Conservation (phyloP, 352 stramenopile species). For the Pythium rishiriense region DNA sequence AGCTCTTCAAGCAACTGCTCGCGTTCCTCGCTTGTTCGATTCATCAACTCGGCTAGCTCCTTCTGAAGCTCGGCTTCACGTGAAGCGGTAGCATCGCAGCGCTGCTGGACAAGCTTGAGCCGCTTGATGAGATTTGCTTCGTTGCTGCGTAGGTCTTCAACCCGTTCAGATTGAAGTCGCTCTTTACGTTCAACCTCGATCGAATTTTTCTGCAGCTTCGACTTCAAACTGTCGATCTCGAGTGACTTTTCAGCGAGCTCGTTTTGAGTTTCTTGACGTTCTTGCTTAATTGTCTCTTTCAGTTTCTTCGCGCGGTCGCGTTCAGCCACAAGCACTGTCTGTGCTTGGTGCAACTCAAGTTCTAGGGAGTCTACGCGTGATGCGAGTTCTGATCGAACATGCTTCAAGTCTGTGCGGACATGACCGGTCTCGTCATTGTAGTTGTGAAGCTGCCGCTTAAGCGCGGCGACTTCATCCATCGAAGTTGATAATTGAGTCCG, state of each 20-base stretch:
- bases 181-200: constrained; percentile 25
- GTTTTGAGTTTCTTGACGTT: constrained; percentile 11
- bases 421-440: constrained; percentile 12
- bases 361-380: constrained; percentile 25
- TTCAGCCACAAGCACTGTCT: constrained; percentile 25
- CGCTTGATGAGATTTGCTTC: constrained; percentile 34
- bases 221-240: constrained; percentile 17
- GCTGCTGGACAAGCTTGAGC: constrained; percentile 28
- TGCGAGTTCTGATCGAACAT: constrained; percentile 22
- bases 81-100: constrained; percentile 23
- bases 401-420: constrained; percentile 12
- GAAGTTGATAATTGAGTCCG: constrained; percentile 11
- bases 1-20: constrained; percentile 49
- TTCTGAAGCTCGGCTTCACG: constrained; percentile 50
- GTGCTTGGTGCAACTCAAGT: constrained; percentile 24
- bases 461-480: constrained; percentile 22
- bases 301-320: constrained; percentile 26
- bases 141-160: constrained; percentile 29
- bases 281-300: constrained; percentile 23
- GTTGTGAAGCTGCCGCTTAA: constrained; percentile 22
- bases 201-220: constrained; percentile 17
- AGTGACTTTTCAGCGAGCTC: constrained; percentile 18
- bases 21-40: constrained; percentile 51
- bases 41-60: constrained; percentile 35
- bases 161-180: constrained; percentile 15